Conservation (phyloP, 371 early-diverging fungal genomes). For the Mucor velutinosus region DNA sequence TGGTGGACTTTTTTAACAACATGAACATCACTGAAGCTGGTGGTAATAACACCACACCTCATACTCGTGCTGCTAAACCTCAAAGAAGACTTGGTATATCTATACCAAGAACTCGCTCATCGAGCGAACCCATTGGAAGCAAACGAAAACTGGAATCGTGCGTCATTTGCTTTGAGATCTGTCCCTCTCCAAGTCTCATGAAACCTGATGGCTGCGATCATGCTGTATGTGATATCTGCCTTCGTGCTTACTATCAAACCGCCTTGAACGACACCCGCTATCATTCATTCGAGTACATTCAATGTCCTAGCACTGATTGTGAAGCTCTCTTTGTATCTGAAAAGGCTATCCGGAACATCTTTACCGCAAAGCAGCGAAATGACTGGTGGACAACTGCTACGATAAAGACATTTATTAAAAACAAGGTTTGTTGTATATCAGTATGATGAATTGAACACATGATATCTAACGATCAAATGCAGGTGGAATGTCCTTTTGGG, state of each 20-base stretch:
- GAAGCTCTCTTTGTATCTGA: neutral
- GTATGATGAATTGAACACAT: neutral
- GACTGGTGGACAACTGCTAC: conserved; percentile 18
- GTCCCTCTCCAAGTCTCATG: neutral
- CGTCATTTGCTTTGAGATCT: neutral
- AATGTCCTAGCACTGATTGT: conserved; percentile 13
- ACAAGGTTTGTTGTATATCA: conserved; percentile 11
- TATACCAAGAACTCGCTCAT: neutral
- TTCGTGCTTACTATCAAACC: conserved; percentile 1
- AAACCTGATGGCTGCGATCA: conserved; percentile 3
- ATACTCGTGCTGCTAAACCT: neutral
- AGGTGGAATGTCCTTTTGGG: conserved; percentile 17
- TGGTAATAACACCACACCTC: neutral
- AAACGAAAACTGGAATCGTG: neutral
- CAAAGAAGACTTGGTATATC: neutral
- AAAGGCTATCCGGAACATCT: neutral
- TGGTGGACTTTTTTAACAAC: neutral
- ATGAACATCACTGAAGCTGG: neutral
- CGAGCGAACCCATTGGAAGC: neutral
- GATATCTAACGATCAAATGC: neutral
- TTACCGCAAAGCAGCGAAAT: neutral
- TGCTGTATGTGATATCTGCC: conserved; percentile 6
- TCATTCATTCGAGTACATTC: neutral
- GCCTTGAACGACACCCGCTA: neutral
- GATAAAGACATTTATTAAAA: conserved; percentile 3